Evolutionary conservation across 1,284 basidiomycete genomes (phyloP), one percentile per base, ranked within the genome.

Genomic region (Heterobasidion occidentale): DNA sequence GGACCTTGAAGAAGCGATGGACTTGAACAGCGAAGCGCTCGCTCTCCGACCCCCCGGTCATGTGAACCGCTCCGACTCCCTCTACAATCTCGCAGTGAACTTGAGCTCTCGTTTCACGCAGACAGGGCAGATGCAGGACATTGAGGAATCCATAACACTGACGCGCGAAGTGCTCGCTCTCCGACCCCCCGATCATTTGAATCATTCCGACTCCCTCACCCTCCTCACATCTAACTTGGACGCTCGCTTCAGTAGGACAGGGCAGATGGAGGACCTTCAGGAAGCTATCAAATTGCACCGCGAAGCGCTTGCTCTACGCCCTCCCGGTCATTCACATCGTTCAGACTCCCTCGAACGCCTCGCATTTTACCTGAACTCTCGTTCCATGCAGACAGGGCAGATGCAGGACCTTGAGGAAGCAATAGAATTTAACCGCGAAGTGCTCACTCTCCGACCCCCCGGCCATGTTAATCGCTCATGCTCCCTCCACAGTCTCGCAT

Each of bases 61-160:
- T 27, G 3, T 27, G 3, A 3, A 27, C 3, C 27, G 27, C 27
- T 27, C 5, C 27, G 27, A 5, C 27, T 27, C 27, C 27, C 27
- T 27, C 27, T 27, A 27, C 27, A 27, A 27, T 27, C 27, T 27
- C 27, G 27, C 27, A 27, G 27, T 27, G 27, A 27, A 5, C 27
- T 27, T 27, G 27, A 27, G 27, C 27, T 27, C 27, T 27, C 27
- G 27, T 27, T 27, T 19, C 19, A 46, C 53, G 52, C 19, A 19
- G 20, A 35, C 46, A 7, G 65, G 67, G 34, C 45, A 62, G 9
- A 9, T 50, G 1, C 56, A 60, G 19, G 73, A 74, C 59, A 55
- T 72, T 36, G 62, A 72, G 35, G 55, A 48, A 12, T 68, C 71
- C 19, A 62, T 71, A 47, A 60, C 57, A 20, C 54, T 60, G 47